These are phyloP conservation scores for Shiraia sp. DNA, from an alignment of 2,329 filamentous ascomycete genomes.

Conservation along the genomic window DNA sequence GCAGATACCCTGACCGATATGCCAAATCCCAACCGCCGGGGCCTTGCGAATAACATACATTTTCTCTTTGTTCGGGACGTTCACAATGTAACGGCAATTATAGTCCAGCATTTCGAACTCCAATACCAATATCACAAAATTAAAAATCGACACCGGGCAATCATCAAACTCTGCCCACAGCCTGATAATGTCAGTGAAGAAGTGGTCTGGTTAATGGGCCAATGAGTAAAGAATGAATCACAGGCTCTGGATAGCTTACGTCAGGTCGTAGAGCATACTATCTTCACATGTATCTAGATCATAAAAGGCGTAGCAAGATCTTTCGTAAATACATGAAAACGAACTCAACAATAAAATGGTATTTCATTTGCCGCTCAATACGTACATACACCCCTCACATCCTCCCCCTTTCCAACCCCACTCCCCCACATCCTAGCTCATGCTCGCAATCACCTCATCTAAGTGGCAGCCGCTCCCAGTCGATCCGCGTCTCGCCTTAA, in stretches of 20 bases:
- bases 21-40: neutral
- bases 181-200: too few species aligned
- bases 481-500: too few species aligned
- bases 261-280: neutral
- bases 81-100: neutral
- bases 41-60: slow-evolving; percentile 1
- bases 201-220: too few species aligned
- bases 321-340: neutral
- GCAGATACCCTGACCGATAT: neutral
- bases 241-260: neutral
- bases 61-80: slow-evolving; percentile 1
- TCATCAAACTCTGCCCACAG: neutral
- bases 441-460: too few species aligned
- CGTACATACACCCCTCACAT: too few species aligned
- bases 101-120: neutral
- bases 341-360: too few species aligned
- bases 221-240: neutral
- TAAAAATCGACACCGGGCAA: neutral
- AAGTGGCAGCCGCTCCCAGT: too few species aligned
- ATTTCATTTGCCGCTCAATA: too few species aligned
- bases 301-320: too few species aligned
- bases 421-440: too few species aligned
- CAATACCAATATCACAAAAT: neutral
- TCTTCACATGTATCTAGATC: neutral
- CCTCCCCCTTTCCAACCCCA: too few species aligned